phyloP scores from a whole-genome alignment of 2,329 filamentous ascomycete genomes.

The Fusarium camptoceras region DNA sequence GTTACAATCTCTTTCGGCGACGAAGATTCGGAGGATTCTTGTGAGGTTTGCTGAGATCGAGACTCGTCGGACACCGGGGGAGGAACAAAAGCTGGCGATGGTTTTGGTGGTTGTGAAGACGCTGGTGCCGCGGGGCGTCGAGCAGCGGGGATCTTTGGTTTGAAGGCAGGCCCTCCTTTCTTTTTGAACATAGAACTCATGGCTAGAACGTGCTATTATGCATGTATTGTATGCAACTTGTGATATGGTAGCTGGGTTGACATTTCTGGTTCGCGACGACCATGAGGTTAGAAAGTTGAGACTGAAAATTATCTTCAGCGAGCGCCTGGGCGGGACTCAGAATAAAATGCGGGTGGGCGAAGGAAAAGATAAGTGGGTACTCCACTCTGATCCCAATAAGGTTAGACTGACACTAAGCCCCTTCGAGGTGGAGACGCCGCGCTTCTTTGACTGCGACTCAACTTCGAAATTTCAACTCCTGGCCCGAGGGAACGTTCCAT shows the following conservation, averaged over 20 bases:
- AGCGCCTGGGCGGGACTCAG: slow-evolving; percentile 40
- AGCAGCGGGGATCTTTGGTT: slow-evolving; percentile 72
- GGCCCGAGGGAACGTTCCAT: slow-evolving; percentile 51
- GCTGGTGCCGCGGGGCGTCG: slow-evolving; percentile 61
- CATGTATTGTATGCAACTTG: slow-evolving; percentile 29
- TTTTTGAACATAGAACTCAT: slow-evolving; percentile 79
- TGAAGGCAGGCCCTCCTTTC: slow-evolving; percentile 71
- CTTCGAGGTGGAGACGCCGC: slow-evolving; percentile 37
- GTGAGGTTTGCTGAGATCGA: slow-evolving; percentile 16
- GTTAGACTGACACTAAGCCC: slow-evolving; percentile 51
- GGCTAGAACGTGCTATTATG: slow-evolving; percentile 46
- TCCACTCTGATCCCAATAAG: slow-evolving; percentile 39
- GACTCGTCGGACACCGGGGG: slow-evolving; percentile 26
- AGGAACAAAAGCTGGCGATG: slow-evolving; percentile 19
- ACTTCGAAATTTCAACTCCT: slow-evolving; percentile 61
- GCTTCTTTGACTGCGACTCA: slow-evolving; percentile 55
- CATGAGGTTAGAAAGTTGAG: slow-evolving; percentile 9
- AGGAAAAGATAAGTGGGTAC: slow-evolving; percentile 50
- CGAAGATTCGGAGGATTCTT: slow-evolving; percentile 5
- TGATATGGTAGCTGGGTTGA: slow-evolving; percentile 23
- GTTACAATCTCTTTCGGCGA: not conserved
- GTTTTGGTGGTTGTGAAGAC: slow-evolving; percentile 40
- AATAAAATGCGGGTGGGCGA: slow-evolving; percentile 50
- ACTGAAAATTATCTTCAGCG: slow-evolving; percentile 38
- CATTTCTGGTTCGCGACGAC: slow-evolving; percentile 30